Base-by-base conservation (phyloP, 2,329 filamentous ascomycete genomes). In the Fusarium sp. region DNA sequence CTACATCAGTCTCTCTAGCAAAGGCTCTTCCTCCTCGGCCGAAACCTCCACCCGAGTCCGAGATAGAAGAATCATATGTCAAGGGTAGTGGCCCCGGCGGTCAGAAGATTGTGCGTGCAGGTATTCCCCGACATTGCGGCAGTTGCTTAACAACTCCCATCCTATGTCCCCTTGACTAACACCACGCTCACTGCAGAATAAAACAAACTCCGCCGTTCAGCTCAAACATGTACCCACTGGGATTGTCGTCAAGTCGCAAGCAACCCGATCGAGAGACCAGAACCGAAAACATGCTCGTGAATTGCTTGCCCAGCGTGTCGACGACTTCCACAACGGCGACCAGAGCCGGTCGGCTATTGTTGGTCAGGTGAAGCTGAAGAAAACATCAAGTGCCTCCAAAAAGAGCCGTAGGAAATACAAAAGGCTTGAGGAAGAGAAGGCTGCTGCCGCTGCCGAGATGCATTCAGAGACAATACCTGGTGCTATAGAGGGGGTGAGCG, bases 171-270 rank as follows among this genome's bases (percentile, higher is more conserved):
- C 8, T 23, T 32, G 15, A 52, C 62, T 62, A 39, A 69, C 46
- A 60, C 48, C 30, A 17, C 17, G 8, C 23, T 25, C 37, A 27
- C 41, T 8, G 48, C 64, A 90, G 91, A 99, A 99, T 81, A 99
- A 99, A 88, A 99, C 96, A 25, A 94, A 90, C 69, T 97, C 93
- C 0, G 95, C 95, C 37, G 95, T 97, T 4, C 96, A 99, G 78
- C 84, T 99, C 35, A 96, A 91, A 71, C 96, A 99, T 78, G 81
- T 92, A 17, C 93, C 95, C 7, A 97, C 94, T 1, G 95, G 95
- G 64, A 88, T 97, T 53, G 94, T 98, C 15, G 88, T 99, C 67
- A 99, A 99, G 81, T 95, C 89, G 56, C 96, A 99, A 80, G 93
- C 91, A 20, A 98, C 96, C 10, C 90, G 96, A 47, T 96, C 92